Conservation (phyloP, 768 basidiomycete species). For the Exsudoporus frostii region DNA sequence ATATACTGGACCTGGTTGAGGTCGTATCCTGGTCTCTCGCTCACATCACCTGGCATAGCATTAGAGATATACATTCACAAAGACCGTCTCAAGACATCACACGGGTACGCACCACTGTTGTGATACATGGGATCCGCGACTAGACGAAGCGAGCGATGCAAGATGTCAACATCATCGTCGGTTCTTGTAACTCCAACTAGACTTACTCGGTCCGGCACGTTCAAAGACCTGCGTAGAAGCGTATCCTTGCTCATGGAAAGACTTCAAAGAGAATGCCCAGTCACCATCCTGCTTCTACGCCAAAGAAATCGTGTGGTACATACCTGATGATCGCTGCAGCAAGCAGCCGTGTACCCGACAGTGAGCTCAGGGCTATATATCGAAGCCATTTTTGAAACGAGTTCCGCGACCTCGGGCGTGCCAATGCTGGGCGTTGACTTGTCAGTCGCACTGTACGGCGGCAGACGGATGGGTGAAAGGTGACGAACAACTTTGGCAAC, state of each 20-base stretch:
- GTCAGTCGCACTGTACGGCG: background rate
- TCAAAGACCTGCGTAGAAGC: constrained; percentile 88
- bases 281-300: background rate
- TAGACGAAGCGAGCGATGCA: constrained; percentile 19
- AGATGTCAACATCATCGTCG: background rate
- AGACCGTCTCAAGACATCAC: background rate
- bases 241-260: constrained; percentile 80
- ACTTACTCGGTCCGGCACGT: constrained; percentile 68
- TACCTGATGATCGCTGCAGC: constrained; percentile 91
- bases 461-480: background rate
- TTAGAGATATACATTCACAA: background rate
- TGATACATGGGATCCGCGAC: constrained; percentile 91
- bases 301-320: constrained; percentile 1
- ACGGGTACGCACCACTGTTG: constrained; percentile 55
- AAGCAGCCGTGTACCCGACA: constrained; percentile 70
- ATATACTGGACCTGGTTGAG: constrained; percentile 79
- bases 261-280: constrained; percentile 36
- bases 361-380: constrained; percentile 80
- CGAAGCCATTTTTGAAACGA: constrained; percentile 70
- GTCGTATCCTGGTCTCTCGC: constrained; percentile 77
- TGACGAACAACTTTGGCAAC: constrained; percentile 62
- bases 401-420: constrained; percentile 68
- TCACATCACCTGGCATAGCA: constrained; percentile 59
- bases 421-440: constrained; percentile 55
- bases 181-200: background rate